Evolutionary conservation across 768 basidiomycete species (phyloP), one percentile per base, ranked within the genome.

Genomic region (Mycena haematopus): DNA sequence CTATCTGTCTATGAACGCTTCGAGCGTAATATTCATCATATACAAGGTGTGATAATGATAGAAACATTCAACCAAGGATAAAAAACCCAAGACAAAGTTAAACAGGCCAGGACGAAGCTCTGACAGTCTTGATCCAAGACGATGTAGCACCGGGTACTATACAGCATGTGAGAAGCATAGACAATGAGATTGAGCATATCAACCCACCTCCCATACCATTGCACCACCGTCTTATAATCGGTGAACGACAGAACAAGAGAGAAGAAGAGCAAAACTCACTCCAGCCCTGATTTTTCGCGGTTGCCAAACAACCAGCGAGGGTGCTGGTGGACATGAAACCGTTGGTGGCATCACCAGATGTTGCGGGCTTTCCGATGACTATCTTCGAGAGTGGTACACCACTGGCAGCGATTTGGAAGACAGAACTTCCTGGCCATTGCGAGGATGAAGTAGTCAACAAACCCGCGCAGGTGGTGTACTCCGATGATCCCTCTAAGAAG

Each of bases 391-490:
- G 68, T 3, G 72, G 59, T 3, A 87, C 78, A 25, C 83, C 83
- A 35, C 74, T 76, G 0, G 77, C 78, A 36, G 76, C 77, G 54
- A 82, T 80, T 67, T 82, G 74, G 69, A 82, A 77, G 47, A 73
- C 70, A 0, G 84, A 77, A 0, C 80, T 77, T 35, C 78, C 56
- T 5, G 86, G 86, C 81, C 81, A 86, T 2, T 72, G 62, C 17
- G 74, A 71, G 3, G 83, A 83, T 1, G 82, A 83, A 3, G 74
- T 62, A 8, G 77, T 84, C 56, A 92, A 73, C 22, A 93, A 81
- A 42, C 79, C 80, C 21, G 71, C 54, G 69, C 89, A 91, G 19
- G 86, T 87, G 6, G 86, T 86, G 71, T 90, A 91, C 68, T 89
- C 89, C 14, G 75, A 74, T 15, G 77, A 65, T 36, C 87, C 89